These are phyloP conservation scores for Fusarium papillatum DNA, from an alignment of 2,329 filamentous ascomycete species.

Conservation along the genomic window DNA sequence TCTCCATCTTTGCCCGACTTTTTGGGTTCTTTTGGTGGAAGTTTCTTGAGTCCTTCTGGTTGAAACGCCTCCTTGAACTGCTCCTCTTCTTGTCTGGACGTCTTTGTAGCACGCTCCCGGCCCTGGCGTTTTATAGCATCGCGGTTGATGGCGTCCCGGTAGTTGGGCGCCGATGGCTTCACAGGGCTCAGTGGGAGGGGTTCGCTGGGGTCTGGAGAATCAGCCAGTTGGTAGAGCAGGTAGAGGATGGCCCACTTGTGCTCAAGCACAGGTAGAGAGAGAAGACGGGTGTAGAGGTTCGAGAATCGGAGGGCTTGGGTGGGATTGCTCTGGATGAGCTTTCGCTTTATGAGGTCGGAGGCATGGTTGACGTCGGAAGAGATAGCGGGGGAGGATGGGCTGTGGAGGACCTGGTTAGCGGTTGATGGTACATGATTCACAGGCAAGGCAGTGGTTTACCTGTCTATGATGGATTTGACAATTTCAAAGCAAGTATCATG, in stretches of 20 bases:
- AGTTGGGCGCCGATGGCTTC: constrained; percentile 55
- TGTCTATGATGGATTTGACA: constrained; percentile 65
- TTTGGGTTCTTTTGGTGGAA: constrained; percentile 57
- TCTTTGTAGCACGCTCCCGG: constrained; percentile 51
- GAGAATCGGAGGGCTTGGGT: constrained; percentile 88
- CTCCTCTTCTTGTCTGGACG: constrained; percentile 60
- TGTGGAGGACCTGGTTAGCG: constrained; percentile 35
- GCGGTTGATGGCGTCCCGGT: constrained; percentile 53
- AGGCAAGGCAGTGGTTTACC: constrained; percentile 51
- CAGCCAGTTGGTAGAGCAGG: constrained; percentile 86
- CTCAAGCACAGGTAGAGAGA: constrained; percentile 91
- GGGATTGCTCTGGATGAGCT: constrained; percentile 83
- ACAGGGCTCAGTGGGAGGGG: constrained; percentile 61
- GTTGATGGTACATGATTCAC: background rate
- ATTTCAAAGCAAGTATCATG: constrained; percentile 73
- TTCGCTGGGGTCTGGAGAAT: constrained; percentile 71
- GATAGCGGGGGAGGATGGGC: constrained; percentile 66
- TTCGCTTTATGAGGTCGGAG: constrained; percentile 91
- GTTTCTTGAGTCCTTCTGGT: constrained; percentile 62
- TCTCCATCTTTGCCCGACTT: constrained; percentile 53
- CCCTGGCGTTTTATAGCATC: constrained; percentile 54
- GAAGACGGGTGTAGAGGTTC: constrained; percentile 89
- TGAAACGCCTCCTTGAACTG: constrained; percentile 67
- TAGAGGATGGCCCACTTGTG: constrained; percentile 99
- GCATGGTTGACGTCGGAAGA: constrained; percentile 89